Percentiles rank a stretch among this genome's conserved stretches.
Evolutionary conservation across 1,139 yeast species (phyloP).

Genomic region (Debaryomycetaceae sp.): DNA sequence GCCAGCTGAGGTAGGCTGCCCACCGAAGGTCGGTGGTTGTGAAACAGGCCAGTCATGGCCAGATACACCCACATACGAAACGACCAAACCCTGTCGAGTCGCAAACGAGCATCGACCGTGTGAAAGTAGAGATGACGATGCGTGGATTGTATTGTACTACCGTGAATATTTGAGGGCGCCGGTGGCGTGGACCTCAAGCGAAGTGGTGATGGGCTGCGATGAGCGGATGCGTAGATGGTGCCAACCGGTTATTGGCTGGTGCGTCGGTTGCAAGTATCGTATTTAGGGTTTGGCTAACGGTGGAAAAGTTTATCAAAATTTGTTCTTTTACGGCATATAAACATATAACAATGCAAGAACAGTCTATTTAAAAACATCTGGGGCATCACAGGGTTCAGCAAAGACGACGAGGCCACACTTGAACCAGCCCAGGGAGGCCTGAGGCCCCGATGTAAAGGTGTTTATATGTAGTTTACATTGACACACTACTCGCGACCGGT

Average conservation of each 20-base stretch:
- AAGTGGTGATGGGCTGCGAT: too few relatives aligned
- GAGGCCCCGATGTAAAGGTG: conserved; percentile 1
- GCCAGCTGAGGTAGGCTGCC: not conserved
- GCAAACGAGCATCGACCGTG: too few relatives aligned
- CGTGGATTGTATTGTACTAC: too few relatives aligned
- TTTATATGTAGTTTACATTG: not conserved
- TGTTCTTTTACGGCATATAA: not conserved
- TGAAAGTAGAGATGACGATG: too few relatives aligned
- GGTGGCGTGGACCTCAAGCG: too few relatives aligned
- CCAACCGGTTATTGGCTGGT: too few relatives aligned
- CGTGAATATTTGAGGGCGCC: too few relatives aligned
- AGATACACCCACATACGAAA: not conserved
- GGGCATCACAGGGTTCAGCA: conserved; percentile 6
- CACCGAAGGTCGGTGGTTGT: not conserved
- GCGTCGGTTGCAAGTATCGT: too few relatives aligned
- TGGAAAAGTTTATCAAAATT: too few relatives aligned
- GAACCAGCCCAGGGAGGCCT: not conserved
- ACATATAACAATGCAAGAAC: not conserved
- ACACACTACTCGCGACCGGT: not conserved
- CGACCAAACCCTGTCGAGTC: too few relatives aligned
- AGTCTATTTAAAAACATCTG: not conserved
- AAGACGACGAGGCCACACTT: not conserved
- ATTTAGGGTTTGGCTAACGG: too few relatives aligned
- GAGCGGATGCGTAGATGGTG: too few relatives aligned
- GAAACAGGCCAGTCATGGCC: not conserved